A percentile compares a stretch with the other conserved stretches of the same genome.
Evolutionary conservation across 1,139 yeast genomes (phyloP).

Genomic region (Protomyces gravidus): DNA sequence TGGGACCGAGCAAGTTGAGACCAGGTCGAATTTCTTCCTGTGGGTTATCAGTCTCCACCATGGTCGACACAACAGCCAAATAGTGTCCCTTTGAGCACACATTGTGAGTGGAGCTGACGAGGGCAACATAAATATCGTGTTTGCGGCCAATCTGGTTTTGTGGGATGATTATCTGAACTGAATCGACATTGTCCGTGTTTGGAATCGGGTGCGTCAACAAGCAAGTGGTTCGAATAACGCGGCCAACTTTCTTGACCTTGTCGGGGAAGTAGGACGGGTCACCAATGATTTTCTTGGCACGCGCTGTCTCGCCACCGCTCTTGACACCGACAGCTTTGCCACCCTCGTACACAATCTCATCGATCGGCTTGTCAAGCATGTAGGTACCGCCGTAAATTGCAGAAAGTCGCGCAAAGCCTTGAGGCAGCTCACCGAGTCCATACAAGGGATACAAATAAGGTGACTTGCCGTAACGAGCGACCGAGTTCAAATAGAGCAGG

Average conservation of each 20-base stretch:
- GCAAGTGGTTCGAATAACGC: constrained; percentile 93
- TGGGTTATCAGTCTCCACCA: constrained; percentile 89
- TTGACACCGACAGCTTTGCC: constrained; percentile 79
- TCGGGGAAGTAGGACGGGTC: constrained; percentile 98
- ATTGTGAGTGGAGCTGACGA: constrained; percentile 82
- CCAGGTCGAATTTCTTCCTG: constrained; percentile 93
- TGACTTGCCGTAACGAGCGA: constrained; percentile 91
- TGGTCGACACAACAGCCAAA: constrained; percentile 89
- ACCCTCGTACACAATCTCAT: constrained; percentile 71
- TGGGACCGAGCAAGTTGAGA: constrained; percentile 76
- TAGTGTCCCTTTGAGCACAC: constrained; percentile 87
- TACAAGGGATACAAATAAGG: constrained; percentile 94
- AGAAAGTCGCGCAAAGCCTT: constrained; percentile 93
- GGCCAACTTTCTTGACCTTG: constrained; percentile 77
- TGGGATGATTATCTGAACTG: constrained; percentile 90
- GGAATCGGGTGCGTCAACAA: constrained; percentile 86
- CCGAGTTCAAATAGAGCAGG: constrained; percentile 78
- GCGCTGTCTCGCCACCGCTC: constrained; percentile 86
- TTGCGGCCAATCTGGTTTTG: constrained; percentile 92
- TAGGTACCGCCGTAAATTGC: constrained; percentile 98
- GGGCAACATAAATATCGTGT: constrained; percentile 85
- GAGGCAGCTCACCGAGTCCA: constrained; percentile 97
- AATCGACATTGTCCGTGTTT: constrained; percentile 74
- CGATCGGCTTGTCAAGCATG: constrained; percentile 95
- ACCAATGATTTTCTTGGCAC: constrained; percentile 90